Conservation (phyloP, 2,329 filamentous ascomycete species). For the Aureobasidium melanogenum region DNA sequence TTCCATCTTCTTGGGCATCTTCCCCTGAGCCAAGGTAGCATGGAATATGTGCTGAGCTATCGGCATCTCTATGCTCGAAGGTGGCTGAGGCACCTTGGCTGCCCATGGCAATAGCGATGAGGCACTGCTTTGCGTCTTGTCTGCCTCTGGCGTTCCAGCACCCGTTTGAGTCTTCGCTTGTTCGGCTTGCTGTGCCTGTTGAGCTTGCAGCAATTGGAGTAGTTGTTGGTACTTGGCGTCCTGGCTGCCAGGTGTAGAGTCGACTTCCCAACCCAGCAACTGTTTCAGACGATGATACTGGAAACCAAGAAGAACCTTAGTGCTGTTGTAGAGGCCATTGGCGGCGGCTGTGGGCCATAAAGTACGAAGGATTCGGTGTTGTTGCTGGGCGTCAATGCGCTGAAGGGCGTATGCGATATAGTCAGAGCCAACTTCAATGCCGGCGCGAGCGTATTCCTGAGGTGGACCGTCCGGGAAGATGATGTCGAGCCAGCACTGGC, state of each 20-base stretch:
- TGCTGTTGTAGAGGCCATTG: slow-evolving; percentile 27
- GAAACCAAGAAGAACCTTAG: slow-evolving; percentile 26
- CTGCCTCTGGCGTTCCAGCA: neutral
- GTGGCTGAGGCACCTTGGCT: slow-evolving; percentile 19
- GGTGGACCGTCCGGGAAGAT: slow-evolving; percentile 41
- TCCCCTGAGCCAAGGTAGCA: slow-evolving; percentile 17
- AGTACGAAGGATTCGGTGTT: slow-evolving; percentile 29
- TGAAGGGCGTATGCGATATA: slow-evolving; percentile 34
- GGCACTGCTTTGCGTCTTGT: neutral
- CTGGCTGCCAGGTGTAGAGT: slow-evolving; percentile 21
- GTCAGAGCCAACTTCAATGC: slow-evolving; percentile 32
- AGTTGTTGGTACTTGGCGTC: slow-evolving; percentile 24
- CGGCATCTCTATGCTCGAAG: slow-evolving; percentile 19
- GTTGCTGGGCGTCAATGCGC: slow-evolving; percentile 30
- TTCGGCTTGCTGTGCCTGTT: slow-evolving; percentile 17
- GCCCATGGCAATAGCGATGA: slow-evolving; percentile 18
- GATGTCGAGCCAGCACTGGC: slow-evolving; percentile 40
- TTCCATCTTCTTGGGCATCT: slow-evolving; percentile 26
- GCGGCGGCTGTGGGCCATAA: slow-evolving; percentile 31
- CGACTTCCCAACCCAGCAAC: slow-evolving; percentile 27
- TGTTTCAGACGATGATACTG: slow-evolving; percentile 29
- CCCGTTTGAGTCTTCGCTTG: slow-evolving; percentile 14
- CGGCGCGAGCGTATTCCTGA: slow-evolving; percentile 39
- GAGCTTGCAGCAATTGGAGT: slow-evolving; percentile 23
- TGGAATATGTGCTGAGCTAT: slow-evolving; percentile 24